Evolutionary conservation across 2,329 filamentous ascomycete genomes (phyloP), one percentile per base, ranked within the genome.

Genomic region (Fusarium newnesense): DNA sequence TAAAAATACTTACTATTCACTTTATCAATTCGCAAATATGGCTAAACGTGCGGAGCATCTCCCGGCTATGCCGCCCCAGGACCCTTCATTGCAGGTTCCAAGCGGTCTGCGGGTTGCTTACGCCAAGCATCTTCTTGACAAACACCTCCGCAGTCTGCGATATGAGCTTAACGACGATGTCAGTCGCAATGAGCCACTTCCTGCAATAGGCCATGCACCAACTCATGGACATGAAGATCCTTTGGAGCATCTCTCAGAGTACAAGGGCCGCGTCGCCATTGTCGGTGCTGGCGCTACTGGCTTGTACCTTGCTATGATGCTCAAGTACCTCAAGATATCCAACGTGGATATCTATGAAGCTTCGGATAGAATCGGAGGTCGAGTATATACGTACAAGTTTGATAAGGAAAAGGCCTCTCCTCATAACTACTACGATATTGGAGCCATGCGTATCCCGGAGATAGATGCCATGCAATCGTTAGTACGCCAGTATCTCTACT

Each of bases 361-460:
- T 3, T 73, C 67, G 0, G 40, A 61, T 3, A n/a, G 70, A 10
- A 54, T 74, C 2, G 70, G 72, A 5, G 70, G 70, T 0, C 52
- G 70, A 2, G 53, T 46, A 0, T 74, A 57, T 1, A 74, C 72
- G 0, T 63, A 71, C 21, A 15, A n/a, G 0, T 73, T 74, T 36
- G 39, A 54, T 0, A n/a, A 71, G 3, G 60, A 69, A 9, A 32
- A 40, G 1, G 37, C 61, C 8, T 68, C 56, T 11, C 56, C 66
- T 3, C 67, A 73, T 7, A 68, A 73, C 18, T 74, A 73, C 18
- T 74, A 74, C 9, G 71, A 74, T 4, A 60, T 74, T 8, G 72
- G 70, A 1, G 70, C 67, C 0, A 74, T 74, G 70, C 70, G 71
- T 4, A 73, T 73, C 1, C 71, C 71, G 0, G 43, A 74, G 7